phyloP scores from a whole-genome alignment of 2,329 filamentous ascomycete genomes.

The Sarocladiaceae sp. region DNA sequence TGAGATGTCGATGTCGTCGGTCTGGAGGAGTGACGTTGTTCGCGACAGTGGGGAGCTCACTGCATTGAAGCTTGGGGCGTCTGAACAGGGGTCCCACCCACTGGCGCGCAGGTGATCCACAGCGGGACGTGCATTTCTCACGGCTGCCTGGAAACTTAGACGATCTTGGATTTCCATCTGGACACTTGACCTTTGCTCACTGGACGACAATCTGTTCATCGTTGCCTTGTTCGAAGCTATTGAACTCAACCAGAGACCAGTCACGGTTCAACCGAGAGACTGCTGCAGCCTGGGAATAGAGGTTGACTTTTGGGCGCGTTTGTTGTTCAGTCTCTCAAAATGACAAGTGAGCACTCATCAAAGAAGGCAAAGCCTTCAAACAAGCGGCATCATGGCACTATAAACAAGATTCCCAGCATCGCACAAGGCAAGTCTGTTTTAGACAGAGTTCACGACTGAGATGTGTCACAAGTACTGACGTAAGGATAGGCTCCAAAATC shows the following conservation, averaged over 20 bases:
- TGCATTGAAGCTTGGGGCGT: not conserved
- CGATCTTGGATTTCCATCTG: not conserved
- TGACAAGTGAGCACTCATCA: not conserved
- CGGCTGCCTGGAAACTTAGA: not conserved
- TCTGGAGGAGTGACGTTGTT: conserved; percentile 9
- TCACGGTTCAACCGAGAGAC: not conserved
- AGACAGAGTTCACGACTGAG: no score
- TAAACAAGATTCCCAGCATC: conserved; percentile 2
- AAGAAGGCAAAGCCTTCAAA: conserved; percentile 2
- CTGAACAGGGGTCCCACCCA: not conserved
- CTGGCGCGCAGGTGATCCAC: not conserved
- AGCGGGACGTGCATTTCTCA: conserved; percentile 5
- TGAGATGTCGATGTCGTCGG: not conserved
- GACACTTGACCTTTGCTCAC: conserved; percentile 1
- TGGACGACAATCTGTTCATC: not conserved
- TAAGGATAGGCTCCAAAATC: conserved; percentile 38
- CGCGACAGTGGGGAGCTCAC: not conserved
- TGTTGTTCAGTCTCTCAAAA: not conserved
- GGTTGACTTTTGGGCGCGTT: not conserved
- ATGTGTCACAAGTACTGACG: conserved; percentile 6
- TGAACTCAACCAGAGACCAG: not conserved
- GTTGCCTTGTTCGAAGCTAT: not conserved
- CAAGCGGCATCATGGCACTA: not conserved
- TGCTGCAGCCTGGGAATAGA: not conserved
- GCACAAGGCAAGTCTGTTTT: conserved; percentile 8